A percentile compares a stretch with the other conserved stretches of the same genome.
These are phyloP conservation scores for Mayamaea pseudoterrestris DNA, from an alignment of 108 stramenopile species.

Conservation along the genomic window DNA sequence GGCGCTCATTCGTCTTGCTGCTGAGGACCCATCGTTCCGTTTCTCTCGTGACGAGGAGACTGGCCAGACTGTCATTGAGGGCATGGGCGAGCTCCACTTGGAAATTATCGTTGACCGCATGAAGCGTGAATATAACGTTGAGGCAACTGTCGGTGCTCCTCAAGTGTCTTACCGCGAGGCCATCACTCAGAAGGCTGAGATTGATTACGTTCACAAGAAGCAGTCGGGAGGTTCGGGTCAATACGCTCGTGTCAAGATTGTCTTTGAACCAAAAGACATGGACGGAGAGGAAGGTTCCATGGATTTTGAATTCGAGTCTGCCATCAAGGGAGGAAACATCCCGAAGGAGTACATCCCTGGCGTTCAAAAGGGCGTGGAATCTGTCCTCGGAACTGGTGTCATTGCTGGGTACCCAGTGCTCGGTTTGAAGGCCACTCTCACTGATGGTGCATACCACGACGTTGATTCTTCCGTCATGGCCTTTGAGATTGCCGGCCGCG, in stretches of 20 bases:
- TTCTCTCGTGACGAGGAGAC: constrained; percentile 93
- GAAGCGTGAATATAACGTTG: constrained; percentile 97
- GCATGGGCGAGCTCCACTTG: constrained; percentile 99
- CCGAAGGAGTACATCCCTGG: constrained; percentile 99
- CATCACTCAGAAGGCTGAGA: constrained; percentile 82
- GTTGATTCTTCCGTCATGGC: constrained; percentile 87
- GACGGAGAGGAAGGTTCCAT: constrained; percentile 59
- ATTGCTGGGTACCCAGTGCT: constrained; percentile 94
- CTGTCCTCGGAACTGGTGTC: constrained; percentile 83
- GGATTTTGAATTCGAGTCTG: constrained; percentile 91
- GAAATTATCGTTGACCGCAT: constrained; percentile 99
- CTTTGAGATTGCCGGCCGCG: constrained; percentile 89
- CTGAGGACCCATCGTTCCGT: constrained; percentile 97
- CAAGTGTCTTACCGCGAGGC: constrained; percentile 97
- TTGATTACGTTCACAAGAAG: constrained; percentile 99
- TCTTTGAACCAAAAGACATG: constrained; percentile 88
- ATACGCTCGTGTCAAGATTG: constrained; percentile 92
- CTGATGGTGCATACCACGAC: constrained; percentile 85
- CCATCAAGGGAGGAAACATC: constrained; percentile 94
- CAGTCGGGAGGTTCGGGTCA: constrained; percentile 97
- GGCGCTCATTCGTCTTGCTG: constrained; percentile 87
- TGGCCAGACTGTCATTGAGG: constrained; percentile 96
- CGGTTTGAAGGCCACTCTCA: constrained; percentile 89
- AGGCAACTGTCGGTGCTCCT: constrained; percentile 82
- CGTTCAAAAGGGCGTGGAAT: constrained; percentile 96